These are phyloP conservation scores for Fusarium duplospermum DNA, from an alignment of 2,329 filamentous ascomycete species.

Conservation along the genomic window DNA sequence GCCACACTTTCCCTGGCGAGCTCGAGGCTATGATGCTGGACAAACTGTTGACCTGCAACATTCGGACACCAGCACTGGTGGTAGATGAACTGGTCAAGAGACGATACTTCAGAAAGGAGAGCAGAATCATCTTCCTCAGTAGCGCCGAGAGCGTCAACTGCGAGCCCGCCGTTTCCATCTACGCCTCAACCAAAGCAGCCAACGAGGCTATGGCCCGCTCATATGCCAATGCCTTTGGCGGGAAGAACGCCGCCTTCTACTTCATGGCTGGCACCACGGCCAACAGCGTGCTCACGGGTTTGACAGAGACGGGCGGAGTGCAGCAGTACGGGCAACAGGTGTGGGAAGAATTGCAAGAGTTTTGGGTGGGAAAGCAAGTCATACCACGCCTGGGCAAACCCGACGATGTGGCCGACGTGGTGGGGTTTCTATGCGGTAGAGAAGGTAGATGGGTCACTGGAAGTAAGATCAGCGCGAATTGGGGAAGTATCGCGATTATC, in stretches of 20 bases:
- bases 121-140: neutral
- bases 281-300: neutral
- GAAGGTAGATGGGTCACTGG: neutral
- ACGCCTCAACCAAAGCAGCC: neutral
- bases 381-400: neutral
- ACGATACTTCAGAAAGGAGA: neutral
- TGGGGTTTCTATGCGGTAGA: neutral
- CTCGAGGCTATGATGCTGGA: neutral
- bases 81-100: constrained; percentile 1
- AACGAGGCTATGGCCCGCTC: neutral
- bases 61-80: neutral
- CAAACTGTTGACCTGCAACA: neutral
- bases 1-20: neutral
- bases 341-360: neutral
- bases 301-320: neutral
- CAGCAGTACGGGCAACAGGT: neutral
- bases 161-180: neutral
- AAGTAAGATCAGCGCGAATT: constrained; percentile 2
- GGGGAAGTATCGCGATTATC: neutral
- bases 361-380: neutral
- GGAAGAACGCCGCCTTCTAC: neutral
- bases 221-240: neutral
- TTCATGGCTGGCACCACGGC: neutral
- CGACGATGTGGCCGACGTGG: neutral
- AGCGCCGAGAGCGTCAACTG: constrained; percentile 8